Evolutionary conservation across 352 stramenopile genomes (phyloP).

Genomic region (Phytophthora pisi): DNA sequence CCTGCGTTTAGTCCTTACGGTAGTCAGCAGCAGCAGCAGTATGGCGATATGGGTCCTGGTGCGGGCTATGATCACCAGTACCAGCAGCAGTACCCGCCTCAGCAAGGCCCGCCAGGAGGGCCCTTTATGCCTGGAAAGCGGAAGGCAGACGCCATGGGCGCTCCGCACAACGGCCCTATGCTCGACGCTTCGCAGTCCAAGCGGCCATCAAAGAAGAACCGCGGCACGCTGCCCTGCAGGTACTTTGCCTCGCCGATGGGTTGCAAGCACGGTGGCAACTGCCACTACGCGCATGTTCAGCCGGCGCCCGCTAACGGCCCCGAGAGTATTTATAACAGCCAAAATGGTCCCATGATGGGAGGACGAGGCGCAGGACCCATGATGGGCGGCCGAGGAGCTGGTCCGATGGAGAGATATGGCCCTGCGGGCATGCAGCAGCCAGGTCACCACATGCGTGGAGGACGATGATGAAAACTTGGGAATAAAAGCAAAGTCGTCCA

Average conservation of each 20-base stretch:
- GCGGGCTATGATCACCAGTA: slow-evolving; percentile 36
- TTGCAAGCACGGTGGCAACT: slow-evolving; percentile 77
- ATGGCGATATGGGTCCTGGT: slow-evolving; percentile 38
- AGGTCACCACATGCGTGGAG: slow-evolving; percentile 56
- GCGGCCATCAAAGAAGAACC: slow-evolving; percentile 53
- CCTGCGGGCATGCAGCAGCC: slow-evolving; percentile 48
- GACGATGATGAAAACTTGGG: slow-evolving; percentile 39
- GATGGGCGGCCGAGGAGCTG: slow-evolving; percentile 28
- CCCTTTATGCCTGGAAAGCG: slow-evolving; percentile 43
- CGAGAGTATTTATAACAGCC: slow-evolving; percentile 65
- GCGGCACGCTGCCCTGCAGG: slow-evolving; percentile 60
- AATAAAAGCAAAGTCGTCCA: slow-evolving; percentile 29
- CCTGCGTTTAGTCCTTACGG: slow-evolving; percentile 52
- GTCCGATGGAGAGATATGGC: slow-evolving; percentile 53
- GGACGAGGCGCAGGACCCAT: slow-evolving; percentile 27
- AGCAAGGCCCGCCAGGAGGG: slow-evolving; percentile 36
- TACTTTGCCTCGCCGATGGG: slow-evolving; percentile 71
- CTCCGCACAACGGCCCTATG: slow-evolving; percentile 41
- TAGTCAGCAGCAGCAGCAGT: slow-evolving; percentile 46
- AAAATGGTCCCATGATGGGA: slow-evolving; percentile 40
- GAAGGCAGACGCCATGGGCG: slow-evolving; percentile 45
- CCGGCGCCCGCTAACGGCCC: slow-evolving; percentile 40
- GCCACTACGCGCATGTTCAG: slow-evolving; percentile 71
- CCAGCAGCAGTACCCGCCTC: slow-evolving; percentile 34
- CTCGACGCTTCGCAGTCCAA: slow-evolving; percentile 46